phyloP scores from a whole-genome alignment of 306 rosid species.

The Fragaria ananassa region DNA sequence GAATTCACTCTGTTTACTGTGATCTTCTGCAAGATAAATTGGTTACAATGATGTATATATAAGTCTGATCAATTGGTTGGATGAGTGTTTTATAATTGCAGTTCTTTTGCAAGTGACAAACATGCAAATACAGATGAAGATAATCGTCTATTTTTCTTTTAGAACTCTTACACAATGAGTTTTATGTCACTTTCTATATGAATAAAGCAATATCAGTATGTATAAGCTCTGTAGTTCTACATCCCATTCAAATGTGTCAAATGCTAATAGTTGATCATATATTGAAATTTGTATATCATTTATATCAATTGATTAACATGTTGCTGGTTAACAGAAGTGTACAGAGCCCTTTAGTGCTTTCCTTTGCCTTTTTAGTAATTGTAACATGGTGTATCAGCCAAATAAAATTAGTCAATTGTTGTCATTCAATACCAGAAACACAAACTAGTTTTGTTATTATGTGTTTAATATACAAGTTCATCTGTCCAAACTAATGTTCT shows the following conservation, averaged over 20 bases:
- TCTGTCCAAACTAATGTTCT: too few relatives aligned
- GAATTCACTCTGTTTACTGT: not conserved
- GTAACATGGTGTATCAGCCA: too few relatives aligned
- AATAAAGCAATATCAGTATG: not conserved
- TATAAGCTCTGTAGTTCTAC: not conserved
- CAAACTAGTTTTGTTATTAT: too few relatives aligned
- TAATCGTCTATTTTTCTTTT: not conserved
- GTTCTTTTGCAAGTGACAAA: not conserved
- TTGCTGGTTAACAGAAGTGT: not conserved
- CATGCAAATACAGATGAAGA: conserved; percentile 5
- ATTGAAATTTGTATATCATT: conserved; percentile 5
- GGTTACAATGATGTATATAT: not conserved
- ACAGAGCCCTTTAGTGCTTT: too few relatives aligned
- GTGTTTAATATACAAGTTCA: too few relatives aligned
- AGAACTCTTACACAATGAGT: not conserved
- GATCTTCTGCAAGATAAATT: not conserved
- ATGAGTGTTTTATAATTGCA: not conserved
- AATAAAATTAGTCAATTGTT: too few relatives aligned
- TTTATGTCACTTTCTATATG: not conserved
- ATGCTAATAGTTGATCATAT: conserved; percentile 2
- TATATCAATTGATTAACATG: conserved; percentile 9
- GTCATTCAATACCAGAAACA: too few relatives aligned
- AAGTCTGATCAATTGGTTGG: not conserved
- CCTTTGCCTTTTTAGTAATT: too few relatives aligned
- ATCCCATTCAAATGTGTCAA: not conserved